These are phyloP conservation scores for Candida insectalens DNA, from an alignment of 805 yeast species.

Conservation along the genomic window DNA sequence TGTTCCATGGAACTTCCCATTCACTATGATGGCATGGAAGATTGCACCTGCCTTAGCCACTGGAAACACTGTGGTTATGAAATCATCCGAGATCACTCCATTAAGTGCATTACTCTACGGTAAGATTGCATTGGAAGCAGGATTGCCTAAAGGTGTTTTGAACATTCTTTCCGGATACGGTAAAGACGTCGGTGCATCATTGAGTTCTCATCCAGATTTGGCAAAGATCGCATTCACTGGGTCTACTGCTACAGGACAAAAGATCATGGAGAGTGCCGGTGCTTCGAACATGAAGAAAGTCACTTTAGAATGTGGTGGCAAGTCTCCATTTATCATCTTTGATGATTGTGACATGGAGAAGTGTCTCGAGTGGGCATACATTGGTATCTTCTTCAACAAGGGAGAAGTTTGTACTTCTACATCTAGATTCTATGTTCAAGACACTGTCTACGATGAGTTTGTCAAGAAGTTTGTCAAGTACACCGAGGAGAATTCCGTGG, in stretches of 20 bases:
- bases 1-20: slow-evolving; percentile 79
- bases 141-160: slow-evolving; percentile 69
- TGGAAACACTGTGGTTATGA: slow-evolving; percentile 63
- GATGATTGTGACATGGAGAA: slow-evolving; percentile 45
- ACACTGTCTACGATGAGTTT: slow-evolving; percentile 31
- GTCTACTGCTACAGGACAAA: slow-evolving; percentile 65
- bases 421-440: slow-evolving; percentile 36
- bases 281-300: slow-evolving; percentile 43
- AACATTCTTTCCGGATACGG: slow-evolving; percentile 70
- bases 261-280: slow-evolving; percentile 61
- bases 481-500: slow-evolving; percentile 35
- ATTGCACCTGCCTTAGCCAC: slow-evolving; percentile 69
- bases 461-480: slow-evolving; percentile 27
- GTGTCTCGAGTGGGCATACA: slow-evolving; percentile 40
- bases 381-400: slow-evolving; percentile 35
- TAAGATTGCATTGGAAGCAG: slow-evolving; percentile 51
- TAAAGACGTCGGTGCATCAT: slow-evolving; percentile 56
- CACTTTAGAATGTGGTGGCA: slow-evolving; percentile 54
- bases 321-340: slow-evolving; percentile 43
- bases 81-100: slow-evolving; percentile 72
- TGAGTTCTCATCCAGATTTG: slow-evolving; percentile 54
- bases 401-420: slow-evolving; percentile 42
- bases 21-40: slow-evolving; percentile 72
- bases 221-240: slow-evolving; percentile 76
- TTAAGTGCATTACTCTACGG: slow-evolving; percentile 61